Evolutionary conservation across 257 asterid species (phyloP).

Genomic region (Capsicum chinense): DNA sequence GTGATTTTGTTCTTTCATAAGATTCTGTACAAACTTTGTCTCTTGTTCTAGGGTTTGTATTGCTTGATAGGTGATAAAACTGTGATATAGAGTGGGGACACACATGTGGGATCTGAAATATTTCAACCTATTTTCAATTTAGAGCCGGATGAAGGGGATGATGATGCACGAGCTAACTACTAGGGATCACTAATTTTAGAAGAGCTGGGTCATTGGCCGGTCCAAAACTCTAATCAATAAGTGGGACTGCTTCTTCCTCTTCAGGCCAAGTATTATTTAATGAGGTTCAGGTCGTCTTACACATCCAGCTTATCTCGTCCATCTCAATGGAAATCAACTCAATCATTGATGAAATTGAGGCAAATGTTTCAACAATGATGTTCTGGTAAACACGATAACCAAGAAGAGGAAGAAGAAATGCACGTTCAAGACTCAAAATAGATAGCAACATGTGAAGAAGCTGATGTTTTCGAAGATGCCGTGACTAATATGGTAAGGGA

Average conservation of each 20-base stretch:
- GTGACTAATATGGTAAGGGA: too few species aligned
- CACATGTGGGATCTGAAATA: background rate
- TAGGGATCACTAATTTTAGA: background rate
- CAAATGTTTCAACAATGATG: background rate
- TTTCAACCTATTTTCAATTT: background rate
- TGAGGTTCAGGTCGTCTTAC: background rate
- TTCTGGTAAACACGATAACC: too few species aligned
- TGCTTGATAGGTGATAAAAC: background rate
- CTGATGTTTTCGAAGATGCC: too few species aligned
- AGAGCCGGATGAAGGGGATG: background rate
- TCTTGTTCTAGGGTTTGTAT: background rate
- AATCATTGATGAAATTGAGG: conserved; percentile 15
- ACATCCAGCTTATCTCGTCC: background rate
- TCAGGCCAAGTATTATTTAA: background rate
- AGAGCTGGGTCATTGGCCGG: background rate
- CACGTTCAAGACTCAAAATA: too few species aligned
- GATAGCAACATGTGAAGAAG: too few species aligned
- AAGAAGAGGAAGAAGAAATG: too few species aligned
- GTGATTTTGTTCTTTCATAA: background rate
- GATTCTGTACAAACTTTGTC: background rate
- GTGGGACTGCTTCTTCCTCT: background rate
- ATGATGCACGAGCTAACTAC: background rate
- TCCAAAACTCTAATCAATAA: background rate
- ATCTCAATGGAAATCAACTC: background rate
- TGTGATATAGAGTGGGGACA: background rate